A percentile compares a stretch with the other conserved stretches of the same genome.
Conservation (phyloP, 2,329 filamentous ascomycete species). For the Xylaria sp. region DNA sequence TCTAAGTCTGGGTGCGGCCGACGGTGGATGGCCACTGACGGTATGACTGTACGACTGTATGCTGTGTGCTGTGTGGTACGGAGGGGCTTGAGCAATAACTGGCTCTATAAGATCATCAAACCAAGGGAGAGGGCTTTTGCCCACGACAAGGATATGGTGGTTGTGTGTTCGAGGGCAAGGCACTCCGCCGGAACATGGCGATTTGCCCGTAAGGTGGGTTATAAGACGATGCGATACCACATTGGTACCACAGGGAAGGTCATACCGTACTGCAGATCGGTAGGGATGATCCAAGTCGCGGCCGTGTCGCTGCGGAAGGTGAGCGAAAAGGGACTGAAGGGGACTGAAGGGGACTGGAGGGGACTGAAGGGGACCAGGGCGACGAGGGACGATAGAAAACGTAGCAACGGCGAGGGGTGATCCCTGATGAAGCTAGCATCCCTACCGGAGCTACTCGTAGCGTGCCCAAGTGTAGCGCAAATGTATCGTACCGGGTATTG, state of each 20-base stretch:
- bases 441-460: too few relatives aligned
- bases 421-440: conserved; percentile 14
- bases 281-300: conserved; percentile 14
- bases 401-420: background rate
- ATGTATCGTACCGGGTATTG: too few relatives aligned
- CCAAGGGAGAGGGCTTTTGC: conserved; percentile 2
- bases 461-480: too few relatives aligned
- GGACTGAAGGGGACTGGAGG: background rate
- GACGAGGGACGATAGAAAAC: background rate
- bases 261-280: conserved; percentile 23
- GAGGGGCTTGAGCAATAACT: conserved; percentile 32
- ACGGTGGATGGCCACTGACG: conserved; percentile 4
- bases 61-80: background rate
- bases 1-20: conserved; percentile 32
- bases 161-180: conserved; percentile 1
- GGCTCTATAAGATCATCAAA: conserved; percentile 37
- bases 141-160: conserved; percentile 6
- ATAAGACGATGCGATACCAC: conserved; percentile 19
- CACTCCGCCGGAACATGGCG: background rate
- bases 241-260: conserved; percentile 20
- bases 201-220: conserved; percentile 11
- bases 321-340: conserved; percentile 22
- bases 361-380: conserved; percentile 4
- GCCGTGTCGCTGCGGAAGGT: conserved; percentile 19
- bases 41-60: background rate